These are phyloP conservation scores for Akebia trifoliata DNA, from an alignment of 164 flowering plant genomes.

Conservation along the genomic window DNA sequence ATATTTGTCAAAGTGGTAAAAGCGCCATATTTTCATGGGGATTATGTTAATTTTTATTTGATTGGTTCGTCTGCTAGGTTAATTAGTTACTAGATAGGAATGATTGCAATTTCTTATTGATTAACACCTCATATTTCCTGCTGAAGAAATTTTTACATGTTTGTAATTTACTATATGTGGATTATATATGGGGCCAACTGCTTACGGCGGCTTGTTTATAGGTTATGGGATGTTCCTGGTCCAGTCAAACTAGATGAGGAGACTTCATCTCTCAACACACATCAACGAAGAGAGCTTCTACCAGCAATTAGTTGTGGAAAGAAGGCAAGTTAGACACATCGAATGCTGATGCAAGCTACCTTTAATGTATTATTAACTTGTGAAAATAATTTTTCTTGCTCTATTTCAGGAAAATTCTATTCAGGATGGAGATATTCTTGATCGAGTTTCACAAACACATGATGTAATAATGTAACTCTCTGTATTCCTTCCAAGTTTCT, in stretches of 20 bases:
- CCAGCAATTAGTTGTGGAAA: constrained; percentile 50
- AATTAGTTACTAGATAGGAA: neutral
- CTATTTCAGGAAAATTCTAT: constrained; percentile 44
- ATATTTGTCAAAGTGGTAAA: neutral
- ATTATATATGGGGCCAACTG: neutral
- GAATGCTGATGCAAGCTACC: constrained; percentile 1
- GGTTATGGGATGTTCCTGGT: constrained; percentile 56
- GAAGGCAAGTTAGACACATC: constrained; percentile 41
- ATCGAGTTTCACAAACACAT: constrained; percentile 69
- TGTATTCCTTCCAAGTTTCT: constrained; percentile 7
- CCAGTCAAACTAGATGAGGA: constrained; percentile 30
- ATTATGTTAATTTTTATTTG: neutral
- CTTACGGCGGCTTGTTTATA: constrained; percentile 14
- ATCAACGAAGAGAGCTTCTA: constrained; percentile 25
- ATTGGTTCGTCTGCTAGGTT: neutral
- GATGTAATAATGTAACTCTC: constrained; percentile 60
- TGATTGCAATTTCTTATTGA: neutral
- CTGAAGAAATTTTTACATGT: neutral
- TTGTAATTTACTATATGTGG: neutral
- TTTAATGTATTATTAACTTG: constrained; percentile 9
- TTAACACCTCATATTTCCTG: neutral
- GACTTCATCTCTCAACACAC: constrained; percentile 24
- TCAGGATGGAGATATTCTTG: constrained; percentile 47
- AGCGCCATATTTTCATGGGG: neutral
- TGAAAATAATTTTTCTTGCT: constrained; percentile 5